phyloP scores from a whole-genome alignment of 78 protist species.

The Cavenderia fasciculata region DNA sequence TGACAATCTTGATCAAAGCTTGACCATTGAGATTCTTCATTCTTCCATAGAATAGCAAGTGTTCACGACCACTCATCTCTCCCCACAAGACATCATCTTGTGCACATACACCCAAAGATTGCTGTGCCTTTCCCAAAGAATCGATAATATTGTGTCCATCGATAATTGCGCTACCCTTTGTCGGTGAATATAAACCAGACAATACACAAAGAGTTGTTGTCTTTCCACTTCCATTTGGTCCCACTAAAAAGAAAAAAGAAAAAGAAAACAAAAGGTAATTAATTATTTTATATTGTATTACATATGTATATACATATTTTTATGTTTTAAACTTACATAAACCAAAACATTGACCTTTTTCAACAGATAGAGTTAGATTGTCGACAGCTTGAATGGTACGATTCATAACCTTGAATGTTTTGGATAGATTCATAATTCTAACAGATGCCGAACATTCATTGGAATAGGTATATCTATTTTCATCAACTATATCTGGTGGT shows the following conservation, averaged over 20 bases:
- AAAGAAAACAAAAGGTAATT: too few relatives aligned
- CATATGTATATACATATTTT: too few relatives aligned
- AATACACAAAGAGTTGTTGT: conserved; percentile 90
- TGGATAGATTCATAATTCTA: conserved; percentile 2
- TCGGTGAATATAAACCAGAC: conserved; percentile 87
- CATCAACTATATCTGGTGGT: conserved; percentile 18
- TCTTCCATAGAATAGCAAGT: conserved; percentile 61
- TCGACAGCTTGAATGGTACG: conserved; percentile 3
- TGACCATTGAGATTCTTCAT: conserved; percentile 74
- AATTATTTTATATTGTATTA: too few relatives aligned
- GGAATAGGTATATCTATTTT: not conserved
- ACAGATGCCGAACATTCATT: conserved; percentile 1
- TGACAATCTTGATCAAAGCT: conserved; percentile 49
- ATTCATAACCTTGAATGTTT: not conserved
- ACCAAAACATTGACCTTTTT: conserved; percentile 21
- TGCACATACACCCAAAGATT: conserved; percentile 49
- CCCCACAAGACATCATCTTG: conserved; percentile 76
- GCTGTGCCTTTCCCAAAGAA: not conserved
- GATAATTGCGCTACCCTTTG: conserved; percentile 88
- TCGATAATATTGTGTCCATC: conserved; percentile 40
- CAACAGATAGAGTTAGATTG: conserved; percentile 4
- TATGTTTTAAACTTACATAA: too few relatives aligned
- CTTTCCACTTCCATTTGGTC: conserved; percentile 96
- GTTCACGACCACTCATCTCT: conserved; percentile 79
- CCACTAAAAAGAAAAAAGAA: too few relatives aligned